These are phyloP conservation scores for Amauroascus verrucosus DNA, from an alignment of 2,329 filamentous ascomycete genomes.

Conservation along the genomic window DNA sequence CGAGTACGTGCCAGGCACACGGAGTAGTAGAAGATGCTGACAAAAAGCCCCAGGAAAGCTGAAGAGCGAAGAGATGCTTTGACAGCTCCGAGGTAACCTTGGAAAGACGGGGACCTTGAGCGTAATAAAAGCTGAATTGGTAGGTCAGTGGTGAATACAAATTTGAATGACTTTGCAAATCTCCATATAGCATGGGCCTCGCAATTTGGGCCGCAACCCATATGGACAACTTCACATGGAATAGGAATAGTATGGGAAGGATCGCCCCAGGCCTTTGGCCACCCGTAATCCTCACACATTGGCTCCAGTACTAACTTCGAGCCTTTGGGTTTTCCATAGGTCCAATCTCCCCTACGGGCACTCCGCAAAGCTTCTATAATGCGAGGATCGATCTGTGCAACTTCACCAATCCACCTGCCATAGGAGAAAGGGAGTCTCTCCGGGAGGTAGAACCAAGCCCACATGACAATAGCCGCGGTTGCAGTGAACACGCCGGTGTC, in stretches of 20 bases:
- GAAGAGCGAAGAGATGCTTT: conserved; percentile 59
- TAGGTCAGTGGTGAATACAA: conserved; percentile 66
- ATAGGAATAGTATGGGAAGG: conserved; percentile 59
- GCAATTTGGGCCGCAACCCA: conserved; percentile 56
- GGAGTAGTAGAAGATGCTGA: conserved; percentile 72
- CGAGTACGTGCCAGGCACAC: conserved; percentile 68
- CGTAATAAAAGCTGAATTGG: conserved; percentile 61
- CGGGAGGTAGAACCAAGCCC: conserved; percentile 74
- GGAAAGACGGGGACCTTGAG: conserved; percentile 39
- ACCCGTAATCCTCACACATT: conserved; percentile 62
- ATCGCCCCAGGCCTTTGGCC: conserved; percentile 63
- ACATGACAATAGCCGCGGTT: conserved; percentile 71
- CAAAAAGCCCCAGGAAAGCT: conserved; percentile 66
- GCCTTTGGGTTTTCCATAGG: conserved; percentile 64
- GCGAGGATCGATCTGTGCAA: conserved; percentile 63
- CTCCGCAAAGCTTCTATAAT: conserved; percentile 64
- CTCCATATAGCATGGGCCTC: conserved; percentile 62
- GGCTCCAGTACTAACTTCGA: conserved; percentile 56
- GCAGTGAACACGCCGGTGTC: conserved; percentile 62
- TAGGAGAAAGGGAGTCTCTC: conserved; percentile 61
- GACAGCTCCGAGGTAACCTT: conserved; percentile 42
- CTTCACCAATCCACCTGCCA: conserved; percentile 70
- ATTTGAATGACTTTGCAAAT: conserved; percentile 59
- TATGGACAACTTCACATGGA: conserved; percentile 75
- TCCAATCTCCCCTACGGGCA: conserved; percentile 51